Base-by-base conservation (phyloP, 108 stramenopile species). In the Nitzschia sp. region DNA sequence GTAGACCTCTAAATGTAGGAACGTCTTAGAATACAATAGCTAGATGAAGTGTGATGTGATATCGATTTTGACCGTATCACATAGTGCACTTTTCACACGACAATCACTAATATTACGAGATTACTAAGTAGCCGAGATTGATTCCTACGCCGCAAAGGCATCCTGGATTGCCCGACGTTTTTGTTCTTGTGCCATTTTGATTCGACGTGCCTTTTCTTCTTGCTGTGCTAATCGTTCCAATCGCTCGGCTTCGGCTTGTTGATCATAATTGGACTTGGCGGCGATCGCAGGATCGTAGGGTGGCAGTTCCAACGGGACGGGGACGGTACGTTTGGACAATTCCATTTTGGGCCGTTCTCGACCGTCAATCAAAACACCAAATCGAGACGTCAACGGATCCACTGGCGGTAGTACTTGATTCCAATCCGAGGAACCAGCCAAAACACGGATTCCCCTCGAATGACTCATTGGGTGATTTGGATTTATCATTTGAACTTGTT, bases 121-220 rank as follows among this genome's bases (percentile, higher is more conserved):
- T n/a, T n/a, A n/a, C n/a, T n/a, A n/a, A n/a, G n/a, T n/a, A n/a
- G n/a, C n/a, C n/a, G n/a, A n/a, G n/a, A n/a, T n/a, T n/a, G n/a
- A n/a, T n/a, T n/a, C n/a, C n/a, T n/a, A n/a, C n/a, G n/a, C n/a
- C 9, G 79, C 88, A 79, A 91, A 91, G 21, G 85, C 92, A 38
- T 63, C 78, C 56, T 82, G 77, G 9, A 91, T 59, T 46, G 77
- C 72, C 38, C 83, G 76, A 30, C 73, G 47, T 45, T 89, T 85
- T 54, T 69, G 74, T 49, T 78, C 62, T 46, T 60, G 63, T 42
- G 74, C 51, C 32, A 72, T 64, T 25, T 62, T 58, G 36, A 76
- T 62, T 48, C 75, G 78, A 54, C 59, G 79, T 25, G 48, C 62
- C 53, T 75, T 77, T 63, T 85, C 70, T 62, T 82, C 82, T 56